A percentile compares a stretch with the other conserved stretches of the same genome.
phyloP scores from a whole-genome alignment of 2,329 filamentous ascomycete species.

The Coniosporium tulheliwenetii region DNA sequence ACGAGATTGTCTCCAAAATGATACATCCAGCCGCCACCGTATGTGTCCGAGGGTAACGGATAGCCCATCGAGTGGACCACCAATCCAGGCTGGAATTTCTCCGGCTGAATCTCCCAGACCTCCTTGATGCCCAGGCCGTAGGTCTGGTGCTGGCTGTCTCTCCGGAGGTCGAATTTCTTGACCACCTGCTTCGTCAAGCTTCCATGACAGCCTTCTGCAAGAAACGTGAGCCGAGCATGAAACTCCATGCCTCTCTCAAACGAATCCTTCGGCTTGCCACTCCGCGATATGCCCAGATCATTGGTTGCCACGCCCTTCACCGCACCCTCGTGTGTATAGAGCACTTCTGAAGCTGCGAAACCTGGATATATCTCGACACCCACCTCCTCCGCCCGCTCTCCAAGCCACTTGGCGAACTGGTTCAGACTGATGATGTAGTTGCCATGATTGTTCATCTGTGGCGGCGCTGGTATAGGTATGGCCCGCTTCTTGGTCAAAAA shows the following conservation, averaged over 20 bases:
- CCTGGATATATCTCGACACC: slow-evolving; percentile 94
- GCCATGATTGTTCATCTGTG: slow-evolving; percentile 95
- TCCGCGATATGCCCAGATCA: slow-evolving; percentile 69
- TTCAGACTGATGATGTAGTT: slow-evolving; percentile 97
- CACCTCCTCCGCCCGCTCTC: slow-evolving; percentile 87
- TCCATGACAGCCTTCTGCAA: slow-evolving; percentile 90
- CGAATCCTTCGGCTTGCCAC: slow-evolving; percentile 71
- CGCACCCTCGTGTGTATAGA: slow-evolving; percentile 74
- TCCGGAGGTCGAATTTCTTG: slow-evolving; percentile 81
- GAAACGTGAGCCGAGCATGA: slow-evolving; percentile 77
- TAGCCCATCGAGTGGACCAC: slow-evolving; percentile 88
- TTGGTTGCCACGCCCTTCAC: slow-evolving; percentile 94
- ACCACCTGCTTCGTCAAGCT: slow-evolving; percentile 89
- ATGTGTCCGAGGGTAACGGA: slow-evolving; percentile 73
- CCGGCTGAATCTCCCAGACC: slow-evolving; percentile 89
- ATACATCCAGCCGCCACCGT: slow-evolving; percentile 98
- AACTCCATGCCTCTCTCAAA: slow-evolving; percentile 99
- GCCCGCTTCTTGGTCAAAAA: slow-evolving; percentile 73
- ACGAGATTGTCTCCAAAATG: slow-evolving; percentile 98
- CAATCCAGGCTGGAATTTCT: slow-evolving; percentile 78
- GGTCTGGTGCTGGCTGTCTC: slow-evolving; percentile 84
- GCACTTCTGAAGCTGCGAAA: slow-evolving; percentile 83
- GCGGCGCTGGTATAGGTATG: slow-evolving; percentile 72
- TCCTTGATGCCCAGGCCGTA: slow-evolving; percentile 93
- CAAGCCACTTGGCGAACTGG: slow-evolving; percentile 90